Evolutionary conservation across 495 filamentous ascomycete genomes (phyloP).

Genomic region (Penicillium chermesinum): DNA sequence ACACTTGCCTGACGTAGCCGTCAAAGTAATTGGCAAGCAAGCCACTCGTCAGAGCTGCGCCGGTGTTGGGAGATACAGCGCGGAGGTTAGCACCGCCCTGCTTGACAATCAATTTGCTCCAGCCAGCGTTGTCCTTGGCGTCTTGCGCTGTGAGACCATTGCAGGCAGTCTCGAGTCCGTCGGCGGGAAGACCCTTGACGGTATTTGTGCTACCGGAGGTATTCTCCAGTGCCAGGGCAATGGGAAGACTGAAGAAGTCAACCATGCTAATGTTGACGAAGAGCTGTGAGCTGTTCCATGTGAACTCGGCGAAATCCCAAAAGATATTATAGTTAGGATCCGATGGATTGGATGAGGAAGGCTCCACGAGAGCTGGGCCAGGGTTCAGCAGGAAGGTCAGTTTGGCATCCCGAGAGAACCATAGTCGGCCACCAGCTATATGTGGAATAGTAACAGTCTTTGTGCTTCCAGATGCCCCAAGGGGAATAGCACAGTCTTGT

Average conservation of each 20-base stretch:
- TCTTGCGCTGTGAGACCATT: conserved; percentile 49
- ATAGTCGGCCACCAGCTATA: conserved; percentile 63
- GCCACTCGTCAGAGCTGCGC: conserved; percentile 47
- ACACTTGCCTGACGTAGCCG: conserved; percentile 59
- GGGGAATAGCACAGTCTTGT: conserved; percentile 54
- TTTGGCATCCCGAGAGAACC: conserved; percentile 56
- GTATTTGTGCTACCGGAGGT: conserved; percentile 45
- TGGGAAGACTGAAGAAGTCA: conserved; percentile 65
- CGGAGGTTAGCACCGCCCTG: conserved; percentile 51
- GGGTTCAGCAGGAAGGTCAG: conserved; percentile 69
- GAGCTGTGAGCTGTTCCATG: conserved; percentile 59
- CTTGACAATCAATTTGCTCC: conserved; percentile 57
- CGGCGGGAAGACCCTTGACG: conserved; percentile 53
- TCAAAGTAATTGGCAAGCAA: conserved; percentile 61
- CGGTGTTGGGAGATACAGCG: conserved; percentile 62
- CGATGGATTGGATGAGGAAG: conserved; percentile 57
- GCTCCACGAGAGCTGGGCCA: conserved; percentile 64
- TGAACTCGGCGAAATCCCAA: conserved; percentile 74
- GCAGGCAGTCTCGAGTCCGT: conserved; percentile 54
- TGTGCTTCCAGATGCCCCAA: conserved; percentile 56
- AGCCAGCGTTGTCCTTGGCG: conserved; percentile 51
- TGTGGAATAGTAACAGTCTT: conserved; percentile 60
- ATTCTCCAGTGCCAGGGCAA: conserved; percentile 56
- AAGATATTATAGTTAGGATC: conserved; percentile 60
- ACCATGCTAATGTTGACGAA: conserved; percentile 74